Evolutionary conservation across 108 stramenopile species (phyloP), one percentile per base, ranked within the genome.

Genomic region (Aurantiochytrium sp.): DNA sequence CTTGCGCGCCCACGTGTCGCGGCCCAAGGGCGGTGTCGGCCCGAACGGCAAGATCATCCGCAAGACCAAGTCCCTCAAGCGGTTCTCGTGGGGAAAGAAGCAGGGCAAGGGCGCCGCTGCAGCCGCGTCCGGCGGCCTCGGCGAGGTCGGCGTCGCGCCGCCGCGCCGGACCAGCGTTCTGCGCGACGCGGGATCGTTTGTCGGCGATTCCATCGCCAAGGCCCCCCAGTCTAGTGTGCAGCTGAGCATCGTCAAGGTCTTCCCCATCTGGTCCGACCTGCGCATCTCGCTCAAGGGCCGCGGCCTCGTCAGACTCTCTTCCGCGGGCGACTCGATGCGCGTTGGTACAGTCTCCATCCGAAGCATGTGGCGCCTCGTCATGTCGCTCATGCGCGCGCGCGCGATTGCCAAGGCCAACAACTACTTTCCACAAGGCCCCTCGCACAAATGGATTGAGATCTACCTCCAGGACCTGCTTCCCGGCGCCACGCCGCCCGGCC

Each of bases 241-340:
- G 36, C 73, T 81, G 10, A 42, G 36, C 36, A 81, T 81, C 32
- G 73, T 81, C 30, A 81, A 81, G 2, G 24, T 81, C 39, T 81
- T 81, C 2, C 73, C 73, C 2, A 81, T 81, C 39, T 81, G 73
- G 73, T 48, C 73, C 6, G 73, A 81, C 73, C 24, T 81, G 39
- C 73, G 73, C n/a, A 81, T 81, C 12, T 81, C 73, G 39, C 73
- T 81, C 42, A 81, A 81, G 73, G 73, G 73, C 42, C 73, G 73
- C 12, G 73, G 73, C 73, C 45, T 81, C 30, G 45, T 81, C 30
- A 12, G 73, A 37, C 73, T 81, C 17, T 6, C 39, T 12, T 48
- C 42, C 12, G 39, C 73, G 2, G 73, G 73, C 6, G 73, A 81
- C 42, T 81, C 73, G n/a, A 41, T 81, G 73, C 10, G 73, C 10